Conservation (phyloP, 2,329 filamentous ascomycete species). For the Drechslerella dactyloides region DNA sequence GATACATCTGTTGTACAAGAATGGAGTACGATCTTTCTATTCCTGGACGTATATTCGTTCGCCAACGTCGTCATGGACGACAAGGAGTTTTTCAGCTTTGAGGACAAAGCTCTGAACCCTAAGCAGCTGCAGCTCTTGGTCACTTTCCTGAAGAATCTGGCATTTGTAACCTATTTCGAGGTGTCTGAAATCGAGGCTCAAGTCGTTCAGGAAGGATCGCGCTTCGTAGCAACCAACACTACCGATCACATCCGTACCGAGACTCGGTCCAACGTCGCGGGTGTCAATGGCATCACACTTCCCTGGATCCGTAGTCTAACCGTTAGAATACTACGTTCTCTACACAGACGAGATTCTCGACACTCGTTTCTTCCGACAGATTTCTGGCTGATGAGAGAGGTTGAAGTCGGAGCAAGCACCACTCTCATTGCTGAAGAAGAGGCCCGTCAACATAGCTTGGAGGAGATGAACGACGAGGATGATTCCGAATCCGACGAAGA, state of each 20-base stretch:
- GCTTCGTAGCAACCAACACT: conserved; percentile 54
- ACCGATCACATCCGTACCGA: conserved; percentile 69
- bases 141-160: conserved; percentile 85
- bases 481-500: conserved; percentile 61
- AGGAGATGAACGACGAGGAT: conserved; percentile 68
- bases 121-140: conserved; percentile 76
- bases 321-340: conserved; percentile 66
- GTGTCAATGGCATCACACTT: conserved; percentile 79
- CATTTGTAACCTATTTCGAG: conserved; percentile 87
- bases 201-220: conserved; percentile 38
- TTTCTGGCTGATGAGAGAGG: conserved; percentile 92
- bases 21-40: conserved; percentile 87
- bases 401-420: conserved; percentile 89
- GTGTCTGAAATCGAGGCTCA: conserved; percentile 68
- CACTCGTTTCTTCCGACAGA: conserved; percentile 79
- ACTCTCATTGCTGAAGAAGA: conserved; percentile 86
- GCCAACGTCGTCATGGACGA: conserved; percentile 92
- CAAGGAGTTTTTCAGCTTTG: conserved; percentile 82
- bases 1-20: conserved; percentile 63
- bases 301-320: conserved; percentile 61
- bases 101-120: conserved; percentile 69
- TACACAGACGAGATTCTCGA: conserved; percentile 89
- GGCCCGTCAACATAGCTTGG: conserved; percentile 73
- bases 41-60: conserved; percentile 93
- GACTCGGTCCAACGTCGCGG: conserved; percentile 78